Evolutionary conservation across 2,329 filamentous ascomycete genomes (phyloP), one percentile per base, ranked within the genome.

Genomic region (Clathrospora elynae): DNA sequence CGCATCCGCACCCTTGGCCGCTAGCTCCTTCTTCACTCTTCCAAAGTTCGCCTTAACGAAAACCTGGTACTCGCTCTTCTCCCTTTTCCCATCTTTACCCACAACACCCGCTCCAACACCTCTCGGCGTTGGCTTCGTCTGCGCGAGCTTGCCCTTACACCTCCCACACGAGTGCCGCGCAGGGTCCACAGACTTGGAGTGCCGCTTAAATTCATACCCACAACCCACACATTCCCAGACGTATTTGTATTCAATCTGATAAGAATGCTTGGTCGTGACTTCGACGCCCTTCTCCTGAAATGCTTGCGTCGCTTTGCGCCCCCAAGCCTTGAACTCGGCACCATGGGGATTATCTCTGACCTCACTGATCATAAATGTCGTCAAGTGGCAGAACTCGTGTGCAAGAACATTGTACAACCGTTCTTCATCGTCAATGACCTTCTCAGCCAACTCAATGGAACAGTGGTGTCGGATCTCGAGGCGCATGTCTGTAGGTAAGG

Each of bases 381-480:
- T 86, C 1, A 97, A 75, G 64, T 99, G 93, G 68, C 93, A 97
- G 74, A 93, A 97, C 61, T 99, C 93, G 67, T 99, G 93, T 0
- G 92, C 90, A n/a, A 97, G 73, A 0, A 93, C 90, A 68, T 96
- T 96, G 51, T 93, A 78, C 1, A 97, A 79, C 3, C 89, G 83
- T 44, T 86, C 71, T 55, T 51, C 82, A 60, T 86, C 80, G 64
- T 90, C 84, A 49, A 97, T 90, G 32, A 96, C 85, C 67, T 95
- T 95, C 40, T 88, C 84, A 0, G 91, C 89, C 2, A 97, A 81
- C 66, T 97, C 91, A 61, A 97, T 96, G 11, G 78, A 83, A 7
- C 89, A 90, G 58, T 81, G 72, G 66, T 92, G 83, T 17, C 68
- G 70, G 42, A 72, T 68, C n/a, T 59, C 62, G 20, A 46, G 57